Conservation (phyloP, 352 stramenopile species). For the Discostella stelligera region DNA sequence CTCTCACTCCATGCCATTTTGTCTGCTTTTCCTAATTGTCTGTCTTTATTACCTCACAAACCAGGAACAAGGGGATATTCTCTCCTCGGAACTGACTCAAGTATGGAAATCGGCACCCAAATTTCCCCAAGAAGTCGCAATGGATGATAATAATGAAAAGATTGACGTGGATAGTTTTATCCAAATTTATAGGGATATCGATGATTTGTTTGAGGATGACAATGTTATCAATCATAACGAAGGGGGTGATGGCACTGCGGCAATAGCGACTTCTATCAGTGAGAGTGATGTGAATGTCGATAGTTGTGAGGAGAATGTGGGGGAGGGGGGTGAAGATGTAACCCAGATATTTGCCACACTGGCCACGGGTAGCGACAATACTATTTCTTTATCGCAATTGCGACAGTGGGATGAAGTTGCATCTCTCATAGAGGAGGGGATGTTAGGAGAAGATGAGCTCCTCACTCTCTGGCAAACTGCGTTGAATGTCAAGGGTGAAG, state of each 20-base stretch:
- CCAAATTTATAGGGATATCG: slow-evolving; percentile 72
- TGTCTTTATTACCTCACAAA: slow-evolving; percentile 13
- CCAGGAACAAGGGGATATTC: slow-evolving; percentile 62
- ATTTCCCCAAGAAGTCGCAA: slow-evolving; percentile 19
- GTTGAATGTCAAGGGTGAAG: slow-evolving; percentile 21
- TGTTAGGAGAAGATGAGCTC: slow-evolving; percentile 73
- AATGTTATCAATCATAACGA: slow-evolving; percentile 9
- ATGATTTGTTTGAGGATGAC: slow-evolving; percentile 76
- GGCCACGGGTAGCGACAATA: background rate
- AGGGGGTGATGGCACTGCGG: background rate
- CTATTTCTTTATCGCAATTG: slow-evolving; percentile 32
- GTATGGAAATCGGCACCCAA: slow-evolving; percentile 63
- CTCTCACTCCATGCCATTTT: background rate
- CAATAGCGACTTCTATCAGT: background rate
- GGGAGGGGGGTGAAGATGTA: slow-evolving; percentile 13
- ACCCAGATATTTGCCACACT: slow-evolving; percentile 21
- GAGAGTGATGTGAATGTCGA: slow-evolving; percentile 15
- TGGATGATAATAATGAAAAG: slow-evolving; percentile 16
- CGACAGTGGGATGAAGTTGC: slow-evolving; percentile 68
- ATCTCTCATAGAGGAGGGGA: slow-evolving; percentile 45
- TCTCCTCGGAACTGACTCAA: slow-evolving; percentile 61
- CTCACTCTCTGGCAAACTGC: slow-evolving; percentile 58
- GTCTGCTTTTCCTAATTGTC: background rate
- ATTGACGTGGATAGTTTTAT: slow-evolving; percentile 73
- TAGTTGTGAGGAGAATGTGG: background rate